Base-by-base conservation (phyloP, 352 stramenopile species). In the Nannochloropsis limnetica region DNA sequence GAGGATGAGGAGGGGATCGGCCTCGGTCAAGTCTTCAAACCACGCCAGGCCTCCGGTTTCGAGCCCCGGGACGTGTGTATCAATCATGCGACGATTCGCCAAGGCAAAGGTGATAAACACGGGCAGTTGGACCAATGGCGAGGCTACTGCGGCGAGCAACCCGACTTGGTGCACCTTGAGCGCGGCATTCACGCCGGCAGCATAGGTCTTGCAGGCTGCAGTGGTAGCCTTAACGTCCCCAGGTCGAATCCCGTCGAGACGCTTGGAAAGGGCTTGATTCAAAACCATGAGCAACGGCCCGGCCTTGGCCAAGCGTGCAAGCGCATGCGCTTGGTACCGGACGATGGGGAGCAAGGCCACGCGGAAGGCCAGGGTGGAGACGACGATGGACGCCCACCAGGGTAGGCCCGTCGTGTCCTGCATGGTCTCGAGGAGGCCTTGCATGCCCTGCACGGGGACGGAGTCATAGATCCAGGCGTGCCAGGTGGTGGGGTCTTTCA, bases 321-420 rank as follows among this genome's bases (percentile, higher is more conserved):
- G 61, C 9, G 61, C 61, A 29, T 74, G 61, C 11, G 61, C 61
- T 74, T 74, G 61, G 61, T 74, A 74, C n/a, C 61, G 6, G 9
- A 74, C 61, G n/a, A 74, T 29, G 11, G 61, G 61, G 61, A 74
- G 61, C 61, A 74, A 29, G 61, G 61, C 20, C 20, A 74, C 4
- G n/a, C 61, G 61, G 61, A 74, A 74, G 61, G 61, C 61, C 61
- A 74, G 1, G 3, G 61, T 74, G 61, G 61, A 74, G 61, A 74
- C n/a, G 61, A 74, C 61, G 61, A 74, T 74, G 61, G 61, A 74
- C n/a, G 61, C 61, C 61, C 61, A 74, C 61, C 61, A 74, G n/a
- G 61, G 61, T 15, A 74, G 22, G 15, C 61, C 61, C 61, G 61
- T 74, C 9, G 61, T 29, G n/a, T 74, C 61, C n/a, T 74, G 61